These are phyloP conservation scores for Neolentinus lepideus DNA, from an alignment of 1,284 basidiomycete genomes.

Conservation along the genomic window DNA sequence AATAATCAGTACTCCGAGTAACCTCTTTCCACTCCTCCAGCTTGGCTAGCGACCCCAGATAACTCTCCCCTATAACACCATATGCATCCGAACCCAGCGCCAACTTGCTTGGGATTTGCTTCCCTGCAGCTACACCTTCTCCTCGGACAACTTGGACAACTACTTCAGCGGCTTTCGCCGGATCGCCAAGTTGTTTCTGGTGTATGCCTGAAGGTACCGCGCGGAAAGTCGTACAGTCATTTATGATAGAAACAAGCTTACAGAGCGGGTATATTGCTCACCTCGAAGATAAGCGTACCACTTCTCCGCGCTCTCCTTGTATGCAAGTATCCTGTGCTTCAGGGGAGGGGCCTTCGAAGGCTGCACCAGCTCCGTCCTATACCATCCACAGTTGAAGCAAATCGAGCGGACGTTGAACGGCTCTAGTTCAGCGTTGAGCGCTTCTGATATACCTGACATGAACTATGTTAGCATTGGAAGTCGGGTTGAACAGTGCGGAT, in stretches of 20 bases:
- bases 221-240: background rate
- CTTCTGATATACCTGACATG: background rate
- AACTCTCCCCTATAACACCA: background rate
- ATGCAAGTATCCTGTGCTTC: background rate
- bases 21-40: slow-evolving; percentile 3
- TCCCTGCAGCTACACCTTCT: background rate
- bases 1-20: background rate
- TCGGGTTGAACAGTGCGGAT: too few species aligned
- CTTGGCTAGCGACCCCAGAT: background rate
- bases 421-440: background rate
- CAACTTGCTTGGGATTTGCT: background rate
- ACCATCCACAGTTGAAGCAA: background rate
- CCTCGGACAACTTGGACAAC: background rate
- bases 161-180: background rate
- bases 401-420: background rate
- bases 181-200: background rate
- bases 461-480: too few species aligned
- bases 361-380: background rate
- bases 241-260: too few species aligned
- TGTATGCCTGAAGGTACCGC: background rate
- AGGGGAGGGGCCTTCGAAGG: background rate
- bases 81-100: background rate
- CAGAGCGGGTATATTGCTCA: too few species aligned
- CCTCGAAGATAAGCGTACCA: background rate
- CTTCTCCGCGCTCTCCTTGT: background rate